phyloP scores from a whole-genome alignment of 176 grass and related monocot genomes.

The Guadua angustifolia region DNA sequence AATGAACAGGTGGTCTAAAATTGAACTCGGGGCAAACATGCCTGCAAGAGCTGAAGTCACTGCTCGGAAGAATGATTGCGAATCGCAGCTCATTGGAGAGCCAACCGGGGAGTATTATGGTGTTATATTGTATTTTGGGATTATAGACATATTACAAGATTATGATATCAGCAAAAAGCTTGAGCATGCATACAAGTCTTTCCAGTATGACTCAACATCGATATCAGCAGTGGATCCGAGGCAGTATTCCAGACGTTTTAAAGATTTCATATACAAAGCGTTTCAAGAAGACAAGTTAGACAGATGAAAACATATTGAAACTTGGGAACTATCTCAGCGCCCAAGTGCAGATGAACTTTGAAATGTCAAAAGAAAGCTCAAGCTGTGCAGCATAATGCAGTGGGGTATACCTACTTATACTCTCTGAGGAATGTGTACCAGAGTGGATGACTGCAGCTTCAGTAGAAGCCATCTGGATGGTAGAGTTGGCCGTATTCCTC shows the following conservation, averaged over 20 bases:
- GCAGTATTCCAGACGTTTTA: conserved; percentile 78
- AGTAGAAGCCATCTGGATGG: conserved; percentile 27
- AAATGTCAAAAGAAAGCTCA: conserved; percentile 35
- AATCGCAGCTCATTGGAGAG: conserved; percentile 66
- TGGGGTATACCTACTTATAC: conserved; percentile 10
- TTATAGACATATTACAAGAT: conserved; percentile 96
- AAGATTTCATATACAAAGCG: conserved; percentile 81
- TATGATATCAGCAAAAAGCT: conserved; percentile 97
- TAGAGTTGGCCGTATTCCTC: no score
- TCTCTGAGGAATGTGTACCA: not conserved
- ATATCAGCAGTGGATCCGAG: conserved; percentile 91
- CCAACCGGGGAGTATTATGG: conserved; percentile 71
- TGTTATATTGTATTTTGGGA: conserved; percentile 80
- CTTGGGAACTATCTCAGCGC: conserved; percentile 20
- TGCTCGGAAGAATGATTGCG: conserved; percentile 48
- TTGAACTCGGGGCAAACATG: conserved; percentile 68
- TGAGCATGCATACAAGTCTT: conserved; percentile 91
- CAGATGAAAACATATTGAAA: conserved; percentile 33
- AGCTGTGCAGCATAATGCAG: conserved; percentile 5
- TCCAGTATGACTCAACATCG: conserved; percentile 74
- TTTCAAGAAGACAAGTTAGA: conserved; percentile 67
- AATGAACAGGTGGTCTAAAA: conserved; percentile 61
- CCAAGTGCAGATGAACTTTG: conserved; percentile 26
- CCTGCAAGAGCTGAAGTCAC: conserved; percentile 71
- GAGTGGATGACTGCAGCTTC: conserved; percentile 32